A percentile compares a stretch with the other conserved stretches of the same genome.
Evolutionary conservation across 1,139 yeast genomes (phyloP).

Genomic region (Sugiyamaella japonica): DNA sequence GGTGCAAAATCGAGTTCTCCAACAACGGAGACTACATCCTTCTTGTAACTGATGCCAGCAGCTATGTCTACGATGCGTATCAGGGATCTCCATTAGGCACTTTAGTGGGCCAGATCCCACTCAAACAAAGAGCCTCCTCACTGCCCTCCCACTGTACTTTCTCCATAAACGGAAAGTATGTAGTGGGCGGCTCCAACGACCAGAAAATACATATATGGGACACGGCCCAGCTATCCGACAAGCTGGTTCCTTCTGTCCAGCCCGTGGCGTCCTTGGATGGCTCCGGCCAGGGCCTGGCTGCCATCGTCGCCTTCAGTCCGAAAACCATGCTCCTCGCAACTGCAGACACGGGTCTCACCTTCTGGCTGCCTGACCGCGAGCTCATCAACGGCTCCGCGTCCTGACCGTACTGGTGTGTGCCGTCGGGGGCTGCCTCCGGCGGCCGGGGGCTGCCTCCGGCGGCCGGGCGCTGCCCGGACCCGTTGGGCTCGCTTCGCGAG

Average conservation of each 20-base stretch:
- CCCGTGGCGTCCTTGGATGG: slow-evolving; percentile 38
- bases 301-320: slow-evolving; percentile 77
- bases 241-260: slow-evolving; percentile 39
- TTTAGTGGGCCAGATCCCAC: slow-evolving; percentile 48
- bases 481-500: no score
- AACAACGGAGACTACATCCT: slow-evolving; percentile 76
- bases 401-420: no score
- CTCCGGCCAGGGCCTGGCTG: slow-evolving; percentile 41
- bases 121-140: slow-evolving; percentile 35
- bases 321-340: slow-evolving; percentile 73
- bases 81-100: slow-evolving; percentile 59
- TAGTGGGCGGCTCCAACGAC: slow-evolving; percentile 61
- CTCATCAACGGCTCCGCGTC: neutral
- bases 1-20: slow-evolving; percentile 78
- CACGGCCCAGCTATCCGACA: slow-evolving; percentile 36
- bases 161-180: slow-evolving; percentile 78
- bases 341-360: slow-evolving; percentile 60
- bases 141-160: slow-evolving; percentile 48
- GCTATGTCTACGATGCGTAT: slow-evolving; percentile 70
- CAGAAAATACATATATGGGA: slow-evolving; percentile 66
- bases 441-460: no score
- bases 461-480: no score
- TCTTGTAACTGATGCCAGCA: slow-evolving; percentile 59
- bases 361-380: slow-evolving; percentile 42
- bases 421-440: no score